Evolutionary conservation across 768 basidiomycete species (phyloP), one percentile per base, ranked within the genome.

Genomic region (Leccinum arenicola): DNA sequence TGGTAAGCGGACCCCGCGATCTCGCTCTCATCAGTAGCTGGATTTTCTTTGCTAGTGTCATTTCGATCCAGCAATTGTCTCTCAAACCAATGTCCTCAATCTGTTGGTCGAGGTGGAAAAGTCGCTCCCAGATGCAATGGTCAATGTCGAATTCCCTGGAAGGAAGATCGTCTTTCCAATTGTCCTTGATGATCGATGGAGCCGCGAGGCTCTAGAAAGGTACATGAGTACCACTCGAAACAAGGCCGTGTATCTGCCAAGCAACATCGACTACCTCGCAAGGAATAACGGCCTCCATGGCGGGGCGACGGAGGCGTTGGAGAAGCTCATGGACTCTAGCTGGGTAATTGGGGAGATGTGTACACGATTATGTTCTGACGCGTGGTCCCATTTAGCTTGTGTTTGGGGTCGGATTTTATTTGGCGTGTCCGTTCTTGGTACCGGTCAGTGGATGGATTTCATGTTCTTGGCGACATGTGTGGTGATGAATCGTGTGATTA

Each of bases 231-330:
- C 81, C 0, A 81, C 75, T 0, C 75, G 88, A 10, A 76, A 80
- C 50, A 79, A 79, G 52, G 86, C 87, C 0, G 83, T 82, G 1
- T 90, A 89, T 68, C 73, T 90, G 0, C 88, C 87, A 0, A 84
- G 82, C 67, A 89, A 90, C 62, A 73, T 88, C 36, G 82, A 86
- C 40, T 88, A 88, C 64, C 77, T 89, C 2, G 85, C 85, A 1
- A 74, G 73, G 40, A 87, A 86, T 48, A 88, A 87, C 62, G 85
- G 85, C 0, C 71, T 87, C 10, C 62, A 72, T 14, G 76, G 75
- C 33, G 77, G 76, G 6, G 62, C 76, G 2, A 67, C 70, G 17
- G 83, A 82, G 36, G 80, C 77, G 0, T 61, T 84, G 52, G 67
- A 73, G 21, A 75, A 82, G 57, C 68, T 87, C 9, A 70, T 81